Base-by-base conservation (phyloP, 352 stramenopile genomes). In the Phytopythium kandeliae region DNA sequence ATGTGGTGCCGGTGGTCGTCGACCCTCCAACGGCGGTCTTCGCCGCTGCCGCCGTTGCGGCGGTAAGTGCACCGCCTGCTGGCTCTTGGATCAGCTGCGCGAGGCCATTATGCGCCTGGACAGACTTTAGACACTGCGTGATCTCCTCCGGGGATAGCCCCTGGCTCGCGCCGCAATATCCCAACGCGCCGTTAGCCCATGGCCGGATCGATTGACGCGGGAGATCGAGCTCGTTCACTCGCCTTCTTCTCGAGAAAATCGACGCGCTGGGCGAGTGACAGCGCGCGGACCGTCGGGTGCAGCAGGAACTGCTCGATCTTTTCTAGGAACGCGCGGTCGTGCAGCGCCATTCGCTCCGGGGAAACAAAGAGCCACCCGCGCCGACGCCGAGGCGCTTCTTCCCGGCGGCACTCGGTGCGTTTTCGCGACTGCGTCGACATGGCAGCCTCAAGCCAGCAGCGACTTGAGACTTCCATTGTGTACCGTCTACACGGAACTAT, bases 191-290 rank as follows among this genome's bases (percentile, higher is more conserved):
- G 17, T 21, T 13, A 28, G 22, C 26, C 15, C 24, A 46, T 11
- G 25, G 15, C 31, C 6, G 10, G 34, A 16, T 41, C 25, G 22
- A 22, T 9, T 31, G 28, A 21, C 4, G 44, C 8, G 25, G 26
- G 11, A 11, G 17, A 12, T 17, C n/a, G n/a, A n/a, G 26, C 37
- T 38, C 10, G 11, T 25, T 41, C 22, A 19, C 17, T 36, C 21
- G 71, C 67, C 55, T 89, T 89, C 40, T 78, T 68, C 66, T 89
- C 78, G 11, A 89, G 54, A 40, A 89, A 89, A 40, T 86, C 78
- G 16, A 89, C 78, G 37, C 76, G 75, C 54, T 89, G 69, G 21
- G 78, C 76, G 8, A 89, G 68, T 4, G 78, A 86, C 38, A 87
- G 62, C 22, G 69, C 55, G 10, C 78, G 75, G 48, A 89, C 78